Evolutionary conservation across 2,329 filamentous ascomycete species (phyloP).

Genomic region (Sporothrix protearum): DNA sequence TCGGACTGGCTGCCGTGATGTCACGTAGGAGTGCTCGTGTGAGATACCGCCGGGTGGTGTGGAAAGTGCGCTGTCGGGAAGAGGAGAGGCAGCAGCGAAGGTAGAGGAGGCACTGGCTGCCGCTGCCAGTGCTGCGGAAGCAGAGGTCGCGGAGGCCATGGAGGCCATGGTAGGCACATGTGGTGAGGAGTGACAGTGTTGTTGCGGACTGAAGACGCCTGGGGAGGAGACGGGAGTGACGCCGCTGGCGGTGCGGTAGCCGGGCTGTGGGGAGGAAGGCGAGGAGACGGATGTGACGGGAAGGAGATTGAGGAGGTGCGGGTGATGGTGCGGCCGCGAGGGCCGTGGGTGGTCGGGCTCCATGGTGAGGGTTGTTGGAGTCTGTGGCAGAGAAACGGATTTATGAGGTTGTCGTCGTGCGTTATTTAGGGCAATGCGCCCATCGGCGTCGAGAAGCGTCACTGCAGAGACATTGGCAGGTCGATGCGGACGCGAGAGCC

Average conservation of each 20-base stretch:
- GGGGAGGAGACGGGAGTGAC: constrained; percentile 60
- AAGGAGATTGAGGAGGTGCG: constrained; percentile 38
- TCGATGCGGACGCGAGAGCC: neutral
- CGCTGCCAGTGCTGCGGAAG: constrained; percentile 26
- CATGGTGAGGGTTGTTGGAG: constrained; percentile 21
- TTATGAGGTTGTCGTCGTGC: neutral
- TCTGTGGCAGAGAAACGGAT: neutral
- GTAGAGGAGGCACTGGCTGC: neutral
- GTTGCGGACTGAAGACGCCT: constrained; percentile 57
- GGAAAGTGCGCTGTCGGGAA: constrained; percentile 55
- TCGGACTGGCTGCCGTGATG: constrained; percentile 69
- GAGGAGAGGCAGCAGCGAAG: constrained; percentile 39
- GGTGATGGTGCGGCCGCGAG: constrained; percentile 34
- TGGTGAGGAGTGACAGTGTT: constrained; percentile 33
- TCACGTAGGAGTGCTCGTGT: constrained; percentile 62
- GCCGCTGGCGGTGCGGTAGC: constrained; percentile 34
- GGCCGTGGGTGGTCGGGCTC: constrained; percentile 33
- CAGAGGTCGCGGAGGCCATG: neutral
- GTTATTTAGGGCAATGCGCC: constrained; percentile 16
- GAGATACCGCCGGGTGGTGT: constrained; percentile 51
- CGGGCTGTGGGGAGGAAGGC: constrained; percentile 42
- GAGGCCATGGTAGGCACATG: constrained; percentile 40
- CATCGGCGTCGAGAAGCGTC: constrained; percentile 18
- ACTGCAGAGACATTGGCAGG: constrained; percentile 23
- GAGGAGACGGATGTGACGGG: constrained; percentile 28